Conservation (phyloP, 208 protist species). For the Acanthamoeba triangularis region DNA sequence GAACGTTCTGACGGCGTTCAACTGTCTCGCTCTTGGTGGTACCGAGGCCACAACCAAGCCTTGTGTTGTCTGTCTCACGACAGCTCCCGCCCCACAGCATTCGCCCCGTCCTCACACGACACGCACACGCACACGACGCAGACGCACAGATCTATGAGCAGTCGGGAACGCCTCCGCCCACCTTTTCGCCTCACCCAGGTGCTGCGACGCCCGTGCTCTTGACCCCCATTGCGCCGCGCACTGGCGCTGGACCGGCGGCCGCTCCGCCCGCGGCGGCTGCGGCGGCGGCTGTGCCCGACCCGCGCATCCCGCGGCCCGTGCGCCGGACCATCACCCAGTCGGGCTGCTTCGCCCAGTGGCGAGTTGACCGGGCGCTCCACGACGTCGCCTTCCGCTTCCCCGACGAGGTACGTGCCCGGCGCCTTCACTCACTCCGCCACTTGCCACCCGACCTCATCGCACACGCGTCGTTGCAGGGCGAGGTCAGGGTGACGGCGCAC, state of each 20-base stretch:
- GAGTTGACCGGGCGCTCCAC: background rate
- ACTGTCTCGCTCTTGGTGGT: background rate
- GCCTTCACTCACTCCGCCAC: background rate
- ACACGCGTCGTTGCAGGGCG: background rate
- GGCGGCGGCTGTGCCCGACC: background rate
- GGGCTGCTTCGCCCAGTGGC: conserved; percentile 1
- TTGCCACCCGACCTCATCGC: background rate
- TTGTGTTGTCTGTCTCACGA: no score
- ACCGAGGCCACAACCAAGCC: background rate
- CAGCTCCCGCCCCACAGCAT: background rate
- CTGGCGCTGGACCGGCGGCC: background rate
- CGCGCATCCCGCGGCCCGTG: background rate
- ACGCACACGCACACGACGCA: background rate
- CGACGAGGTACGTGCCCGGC: background rate
- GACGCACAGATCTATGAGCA: conserved; percentile 9
- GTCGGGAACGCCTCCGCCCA: background rate
- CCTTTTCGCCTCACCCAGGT: background rate
- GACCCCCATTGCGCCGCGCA: background rate
- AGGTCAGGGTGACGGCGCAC: background rate
- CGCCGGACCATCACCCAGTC: background rate
- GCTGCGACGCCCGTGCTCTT: background rate
- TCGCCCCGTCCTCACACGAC: background rate
- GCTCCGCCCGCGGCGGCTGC: no score
- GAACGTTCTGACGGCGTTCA: background rate
- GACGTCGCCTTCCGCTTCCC: conserved; percentile 10